Percentiles rank a stretch among this genome's conserved stretches.
These are phyloP conservation scores for Rasamsonia emersonii DNA, from an alignment of 2,329 filamentous ascomycete genomes.

Conservation along the genomic window DNA sequence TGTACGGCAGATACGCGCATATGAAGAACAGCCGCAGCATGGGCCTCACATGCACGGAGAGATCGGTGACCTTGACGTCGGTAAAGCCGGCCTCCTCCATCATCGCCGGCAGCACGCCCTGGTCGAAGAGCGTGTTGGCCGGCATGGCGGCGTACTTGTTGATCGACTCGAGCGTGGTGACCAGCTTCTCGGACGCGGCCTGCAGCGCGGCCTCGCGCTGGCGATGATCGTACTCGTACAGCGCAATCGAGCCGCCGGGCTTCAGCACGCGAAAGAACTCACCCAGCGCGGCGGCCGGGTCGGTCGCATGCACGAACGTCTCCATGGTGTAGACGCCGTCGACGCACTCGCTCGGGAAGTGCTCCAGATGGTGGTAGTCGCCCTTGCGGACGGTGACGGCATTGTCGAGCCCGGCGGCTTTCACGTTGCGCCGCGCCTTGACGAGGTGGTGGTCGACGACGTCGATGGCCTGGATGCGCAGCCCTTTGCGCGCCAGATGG, in stretches of 20 bases:
- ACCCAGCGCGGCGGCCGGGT: constrained; percentile 35
- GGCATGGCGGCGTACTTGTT: constrained; percentile 41
- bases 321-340: constrained; percentile 51
- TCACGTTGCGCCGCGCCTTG: constrained; percentile 36
- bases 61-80: constrained; percentile 37
- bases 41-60: constrained; percentile 40
- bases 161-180: too few species aligned
- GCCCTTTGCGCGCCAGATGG: constrained; percentile 36
- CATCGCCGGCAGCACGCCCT: constrained; percentile 33
- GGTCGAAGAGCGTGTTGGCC: constrained; percentile 30
- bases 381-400: constrained; percentile 31
- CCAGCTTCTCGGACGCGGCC: too few species aligned
- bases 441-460: constrained; percentile 41
- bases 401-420: constrained; percentile 10
- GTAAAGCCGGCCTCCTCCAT: constrained; percentile 36
- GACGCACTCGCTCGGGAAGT: constrained; percentile 29
- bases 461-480: constrained; percentile 42
- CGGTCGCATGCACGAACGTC: constrained; percentile 47
- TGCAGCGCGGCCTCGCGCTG: constrained; percentile 19
- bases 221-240: constrained; percentile 42
- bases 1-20: constrained; percentile 40
- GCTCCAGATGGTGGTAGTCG: constrained; percentile 46
- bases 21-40: constrained; percentile 43
- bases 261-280: constrained; percentile 42
- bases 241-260: constrained; percentile 39